Evolutionary conservation across 345 rosid species (phyloP).

Genomic region (Murraya paniculata): DNA sequence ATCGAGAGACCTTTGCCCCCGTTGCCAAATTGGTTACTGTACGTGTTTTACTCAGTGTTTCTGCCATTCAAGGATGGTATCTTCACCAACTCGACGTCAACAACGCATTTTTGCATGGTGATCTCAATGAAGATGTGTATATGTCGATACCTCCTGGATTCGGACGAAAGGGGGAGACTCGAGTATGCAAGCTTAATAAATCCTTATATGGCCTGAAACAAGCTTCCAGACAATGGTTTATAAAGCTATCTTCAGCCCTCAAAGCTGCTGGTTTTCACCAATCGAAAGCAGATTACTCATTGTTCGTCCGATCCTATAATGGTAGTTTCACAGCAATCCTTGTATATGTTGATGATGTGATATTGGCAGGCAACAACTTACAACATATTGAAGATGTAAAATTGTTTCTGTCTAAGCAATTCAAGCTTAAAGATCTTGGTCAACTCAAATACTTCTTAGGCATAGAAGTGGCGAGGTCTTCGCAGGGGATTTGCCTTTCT

Average conservation of each 20-base stretch:
- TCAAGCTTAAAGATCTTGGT: not conserved
- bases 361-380: not conserved
- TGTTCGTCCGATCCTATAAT: not conserved
- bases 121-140: not conserved
- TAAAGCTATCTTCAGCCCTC: not conserved
- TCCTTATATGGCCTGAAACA: not conserved
- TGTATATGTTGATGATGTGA: not conserved
- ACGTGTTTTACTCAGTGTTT: not conserved
- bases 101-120: not conserved
- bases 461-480: not conserved
- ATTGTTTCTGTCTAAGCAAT: not conserved
- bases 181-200: not conserved
- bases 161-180: not conserved
- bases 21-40: not conserved
- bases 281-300: not conserved
- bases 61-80: not conserved
- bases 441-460: not conserved
- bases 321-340: not conserved
- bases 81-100: not conserved
- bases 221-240: not conserved
- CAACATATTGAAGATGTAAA: not conserved
- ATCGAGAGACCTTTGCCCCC: not conserved
- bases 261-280: not conserved
- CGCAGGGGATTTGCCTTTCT: not conserved
- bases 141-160: not conserved